phyloP scores from a whole-genome alignment of 1,284 basidiomycete genomes.

The Apiotrichum gamsii region DNA sequence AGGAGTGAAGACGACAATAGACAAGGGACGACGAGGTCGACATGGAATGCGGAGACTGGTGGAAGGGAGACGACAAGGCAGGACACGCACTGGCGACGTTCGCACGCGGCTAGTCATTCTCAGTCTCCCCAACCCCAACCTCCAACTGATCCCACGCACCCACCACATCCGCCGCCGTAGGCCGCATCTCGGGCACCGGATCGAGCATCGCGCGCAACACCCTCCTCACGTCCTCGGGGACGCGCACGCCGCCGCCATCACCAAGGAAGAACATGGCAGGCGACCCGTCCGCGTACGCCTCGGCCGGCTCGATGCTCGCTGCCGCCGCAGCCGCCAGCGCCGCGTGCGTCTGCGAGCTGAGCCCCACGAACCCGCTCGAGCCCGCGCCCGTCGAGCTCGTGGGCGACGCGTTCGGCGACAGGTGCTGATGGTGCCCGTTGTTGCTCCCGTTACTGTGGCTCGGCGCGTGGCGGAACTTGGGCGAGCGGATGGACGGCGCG shows the following conservation, averaged over 20 bases:
- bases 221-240: constrained; percentile 25
- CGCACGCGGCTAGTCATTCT: too few relatives aligned
- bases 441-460: too few relatives aligned
- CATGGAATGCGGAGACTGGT: too few relatives aligned
- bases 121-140: constrained; percentile 11
- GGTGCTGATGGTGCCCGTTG: neutral
- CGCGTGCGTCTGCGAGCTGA: too few relatives aligned
- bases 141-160: constrained; percentile 26
- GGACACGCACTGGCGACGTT: too few relatives aligned
- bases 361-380: too few relatives aligned
- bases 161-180: constrained; percentile 32
- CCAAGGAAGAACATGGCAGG: constrained; percentile 23
- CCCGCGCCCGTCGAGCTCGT: neutral
- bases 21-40: too few relatives aligned
- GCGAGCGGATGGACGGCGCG: too few relatives aligned
- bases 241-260: constrained; percentile 12
- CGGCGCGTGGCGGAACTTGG: too few relatives aligned
- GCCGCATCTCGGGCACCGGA: constrained; percentile 24
- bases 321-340: too few relatives aligned
- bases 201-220: constrained; percentile 37
- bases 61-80: too few relatives aligned
- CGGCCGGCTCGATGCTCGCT: neutral
- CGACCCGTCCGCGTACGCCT: constrained; percentile 32
- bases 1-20: too few relatives aligned
- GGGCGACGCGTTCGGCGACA: constrained; percentile 1